Evolutionary conservation across 805 yeast genomes (phyloP).

Genomic region (Ascoidea asiatica): DNA sequence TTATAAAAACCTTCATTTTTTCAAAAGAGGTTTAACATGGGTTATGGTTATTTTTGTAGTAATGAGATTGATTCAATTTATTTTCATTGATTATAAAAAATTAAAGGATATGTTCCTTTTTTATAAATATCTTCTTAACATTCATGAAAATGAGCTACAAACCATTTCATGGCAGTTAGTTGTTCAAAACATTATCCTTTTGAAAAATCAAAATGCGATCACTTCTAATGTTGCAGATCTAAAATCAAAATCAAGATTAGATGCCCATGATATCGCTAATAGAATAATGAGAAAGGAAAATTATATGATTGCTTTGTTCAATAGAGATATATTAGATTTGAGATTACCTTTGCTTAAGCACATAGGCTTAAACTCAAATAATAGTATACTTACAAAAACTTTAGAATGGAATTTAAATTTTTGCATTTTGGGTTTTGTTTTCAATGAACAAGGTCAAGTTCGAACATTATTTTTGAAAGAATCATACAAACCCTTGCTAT

Average conservation of each 20-base stretch:
- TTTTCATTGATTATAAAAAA: slow-evolving; percentile 48
- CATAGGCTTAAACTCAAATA: slow-evolving; percentile 16
- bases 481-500: slow-evolving; percentile 48
- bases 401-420: slow-evolving; percentile 89
- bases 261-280: slow-evolving; percentile 91
- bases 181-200: slow-evolving; percentile 56
- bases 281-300: slow-evolving; percentile 93
- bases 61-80: slow-evolving; percentile 38
- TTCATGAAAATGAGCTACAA: slow-evolving; percentile 73
- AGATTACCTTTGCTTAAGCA: slow-evolving; percentile 36
- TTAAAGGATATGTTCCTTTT: slow-evolving; percentile 66
- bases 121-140: slow-evolving; percentile 55
- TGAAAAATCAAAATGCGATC: slow-evolving; percentile 69
- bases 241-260: slow-evolving; percentile 60
- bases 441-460: slow-evolving; percentile 73
- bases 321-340: slow-evolving; percentile 60
- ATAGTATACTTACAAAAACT: slow-evolving; percentile 56
- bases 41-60: slow-evolving; percentile 40
- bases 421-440: slow-evolving; percentile 77
- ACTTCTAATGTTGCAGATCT: slow-evolving; percentile 37
- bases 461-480: slow-evolving; percentile 60
- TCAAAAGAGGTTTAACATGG: slow-evolving; percentile 50
- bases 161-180: slow-evolving; percentile 89
- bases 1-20: slow-evolving; percentile 29
- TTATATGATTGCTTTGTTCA: slow-evolving; percentile 80